phyloP scores from a whole-genome alignment of 73 alveolate species.

The Stentor coeruleus region DNA sequence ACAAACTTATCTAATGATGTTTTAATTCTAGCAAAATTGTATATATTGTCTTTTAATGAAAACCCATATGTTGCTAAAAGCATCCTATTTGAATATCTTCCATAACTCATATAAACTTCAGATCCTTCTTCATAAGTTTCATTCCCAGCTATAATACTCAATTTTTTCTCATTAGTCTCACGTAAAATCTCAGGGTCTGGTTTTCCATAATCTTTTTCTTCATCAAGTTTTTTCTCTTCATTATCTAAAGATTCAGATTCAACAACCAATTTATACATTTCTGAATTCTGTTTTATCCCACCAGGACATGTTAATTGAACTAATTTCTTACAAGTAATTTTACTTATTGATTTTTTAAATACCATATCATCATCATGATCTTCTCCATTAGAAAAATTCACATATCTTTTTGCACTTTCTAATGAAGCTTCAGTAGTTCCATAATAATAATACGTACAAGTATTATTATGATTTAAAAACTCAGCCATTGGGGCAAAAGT shows the following conservation, averaged over 20 bases:
- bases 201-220: background rate
- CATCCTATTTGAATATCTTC: constrained; percentile 22
- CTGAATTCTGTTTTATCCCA: background rate
- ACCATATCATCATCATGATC: constrained; percentile 14
- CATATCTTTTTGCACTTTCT: background rate
- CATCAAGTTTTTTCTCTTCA: background rate
- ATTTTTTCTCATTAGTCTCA: background rate
- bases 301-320: background rate
- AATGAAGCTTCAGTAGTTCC: background rate
- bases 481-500: constrained; percentile 28
- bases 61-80: constrained; percentile 18
- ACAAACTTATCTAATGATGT: background rate
- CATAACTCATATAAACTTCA: constrained; percentile 17
- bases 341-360: background rate
- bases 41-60: background rate
- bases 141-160: constrained; percentile 16
- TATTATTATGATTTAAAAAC: constrained; percentile 7
- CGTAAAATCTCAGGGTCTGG: background rate
- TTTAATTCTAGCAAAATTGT: background rate
- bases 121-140: constrained; percentile 16
- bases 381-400: background rate
- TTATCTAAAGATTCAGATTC: background rate
- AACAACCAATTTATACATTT: background rate
- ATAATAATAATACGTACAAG: constrained; percentile 5
- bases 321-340: background rate